Evolutionary conservation across 2,329 filamentous ascomycete species (phyloP), one percentile per base, ranked within the genome.

Genomic region (Stachybotrys chartarum): DNA sequence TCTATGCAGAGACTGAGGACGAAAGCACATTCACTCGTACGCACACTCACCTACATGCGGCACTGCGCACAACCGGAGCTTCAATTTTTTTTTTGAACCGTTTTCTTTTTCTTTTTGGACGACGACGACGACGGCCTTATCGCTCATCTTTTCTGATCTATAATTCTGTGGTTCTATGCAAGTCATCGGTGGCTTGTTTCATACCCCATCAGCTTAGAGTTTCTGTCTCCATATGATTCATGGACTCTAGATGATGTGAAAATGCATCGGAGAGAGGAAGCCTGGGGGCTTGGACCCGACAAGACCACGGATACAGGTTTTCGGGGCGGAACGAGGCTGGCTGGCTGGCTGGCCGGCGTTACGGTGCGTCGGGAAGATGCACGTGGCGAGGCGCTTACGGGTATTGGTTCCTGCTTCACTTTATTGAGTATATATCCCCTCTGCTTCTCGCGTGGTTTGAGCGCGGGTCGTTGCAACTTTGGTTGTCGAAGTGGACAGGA

Each of bases 191-290:
- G 62, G 61, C 63, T 58, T 67, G 62, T 64, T 64, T 58, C 60
- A 64, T 59, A 59, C 54, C 63, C 56, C 62, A 62, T 66, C 66
- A 62, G 63, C 63, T 63, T 62, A 67, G 67, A 64, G 50, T 59
- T 64, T 66, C 60, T 67, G 66, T 62, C 58, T 61, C 58, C 65
- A 57, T 62, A 42, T 14, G 35, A 61, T 59, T 62, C 63, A 61
- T 63, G 55, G 61, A 65, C 59, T 66, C 62, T 64, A 65, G 65
- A 60, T 63, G 61, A 64, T 54, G 62, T 65, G 57, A 51, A 62
- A 59, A 6, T 55, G 16, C 60, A 59, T 56, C 58, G 59, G 56
- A 57, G 58, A 57, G 59, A 54, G 56, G 50, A 49, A 59, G 60
- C 59, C 60, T 59, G 62, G 58, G 57, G 61, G 58, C 61, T 60